Evolutionary conservation across 192 early-diverging fungal species (phyloP).

Genomic region (Backusella parvicylindrica): DNA sequence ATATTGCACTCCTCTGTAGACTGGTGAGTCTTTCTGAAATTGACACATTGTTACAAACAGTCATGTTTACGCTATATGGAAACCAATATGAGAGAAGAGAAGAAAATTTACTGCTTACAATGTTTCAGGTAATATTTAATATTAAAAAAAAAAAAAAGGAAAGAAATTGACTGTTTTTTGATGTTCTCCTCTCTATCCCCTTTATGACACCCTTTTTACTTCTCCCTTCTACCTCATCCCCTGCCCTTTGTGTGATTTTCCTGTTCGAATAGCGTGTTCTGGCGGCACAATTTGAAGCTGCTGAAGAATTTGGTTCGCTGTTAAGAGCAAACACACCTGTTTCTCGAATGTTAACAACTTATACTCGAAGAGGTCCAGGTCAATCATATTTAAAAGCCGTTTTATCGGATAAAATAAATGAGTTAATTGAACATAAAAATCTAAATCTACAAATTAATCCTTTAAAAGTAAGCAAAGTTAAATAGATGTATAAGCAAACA

Average conservation of each 20-base stretch:
- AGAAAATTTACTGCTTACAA: slow-evolving; percentile 88
- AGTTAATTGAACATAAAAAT: slow-evolving; percentile 73
- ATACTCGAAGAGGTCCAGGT: slow-evolving; percentile 86
- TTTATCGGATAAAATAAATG: slow-evolving; percentile 74
- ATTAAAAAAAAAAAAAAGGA: not conserved
- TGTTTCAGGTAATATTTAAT: slow-evolving; percentile 75
- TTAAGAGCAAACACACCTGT: slow-evolving; percentile 94
- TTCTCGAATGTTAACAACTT: slow-evolving; percentile 97
- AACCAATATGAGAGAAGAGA: slow-evolving; percentile 95
- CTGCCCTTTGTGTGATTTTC: not conserved
- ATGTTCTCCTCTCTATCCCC: not conserved
- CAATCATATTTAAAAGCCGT: slow-evolving; percentile 88
- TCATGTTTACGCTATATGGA: slow-evolving; percentile 94
- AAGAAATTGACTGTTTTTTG: not conserved
- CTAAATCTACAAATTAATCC: slow-evolving; percentile 92
- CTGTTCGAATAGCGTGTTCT: slow-evolving; percentile 2
- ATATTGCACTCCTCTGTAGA: slow-evolving; percentile 81
- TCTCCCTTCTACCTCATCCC: not conserved
- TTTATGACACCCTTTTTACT: not conserved
- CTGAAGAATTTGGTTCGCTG: slow-evolving; percentile 83
- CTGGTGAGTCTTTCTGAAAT: slow-evolving; percentile 84
- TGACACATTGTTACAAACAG: slow-evolving; percentile 85
- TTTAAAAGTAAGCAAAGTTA: slow-evolving; percentile 56
- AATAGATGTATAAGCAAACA: not conserved
- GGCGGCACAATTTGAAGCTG: slow-evolving; percentile 84